A percentile compares a stretch with the other conserved stretches of the same genome.
Conservation (phyloP, 306 rosid genomes). For the Rosa rugosa region DNA sequence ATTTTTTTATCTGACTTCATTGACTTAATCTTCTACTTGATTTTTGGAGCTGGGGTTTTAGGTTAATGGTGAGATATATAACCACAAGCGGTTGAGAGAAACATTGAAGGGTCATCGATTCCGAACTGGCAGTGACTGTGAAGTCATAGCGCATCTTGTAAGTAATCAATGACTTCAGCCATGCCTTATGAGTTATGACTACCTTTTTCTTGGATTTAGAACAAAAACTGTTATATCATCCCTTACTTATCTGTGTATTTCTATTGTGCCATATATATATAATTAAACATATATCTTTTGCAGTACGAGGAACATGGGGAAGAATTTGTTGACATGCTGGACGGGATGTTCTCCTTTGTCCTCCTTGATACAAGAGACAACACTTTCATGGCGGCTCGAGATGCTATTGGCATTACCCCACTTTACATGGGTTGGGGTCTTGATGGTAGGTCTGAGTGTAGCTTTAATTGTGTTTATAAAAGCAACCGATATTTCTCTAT, state of each 20-base stretch:
- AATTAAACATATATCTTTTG: slow-evolving; percentile 28
- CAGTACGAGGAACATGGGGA: slow-evolving; percentile 97
- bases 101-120: slow-evolving; percentile 71
- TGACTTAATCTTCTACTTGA: slow-evolving; percentile 14
- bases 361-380: slow-evolving; percentile 86
- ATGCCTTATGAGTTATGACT: slow-evolving; percentile 12
- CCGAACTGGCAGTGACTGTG: slow-evolving; percentile 94
- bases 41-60: slow-evolving; percentile 36
- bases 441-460: slow-evolving; percentile 63
- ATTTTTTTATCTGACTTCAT: background rate
- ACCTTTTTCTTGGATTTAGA: background rate
- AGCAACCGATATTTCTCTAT: background rate
- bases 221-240: background rate
- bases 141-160: slow-evolving; percentile 98
- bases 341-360: slow-evolving; percentile 93
- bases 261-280: background rate
- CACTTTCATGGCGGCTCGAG: slow-evolving; percentile 88
- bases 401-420: slow-evolving; percentile 88
- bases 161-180: slow-evolving; percentile 37
- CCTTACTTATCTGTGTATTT: background rate
- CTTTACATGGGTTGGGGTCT: slow-evolving; percentile 98
- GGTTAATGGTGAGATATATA: slow-evolving; percentile 99
- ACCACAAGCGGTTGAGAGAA: slow-evolving; percentile 68
- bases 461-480: slow-evolving; percentile 1
- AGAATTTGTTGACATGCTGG: slow-evolving; percentile 87